Base-by-base conservation (phyloP, 768 basidiomycete genomes). In the Leccinum sublutescens region DNA sequence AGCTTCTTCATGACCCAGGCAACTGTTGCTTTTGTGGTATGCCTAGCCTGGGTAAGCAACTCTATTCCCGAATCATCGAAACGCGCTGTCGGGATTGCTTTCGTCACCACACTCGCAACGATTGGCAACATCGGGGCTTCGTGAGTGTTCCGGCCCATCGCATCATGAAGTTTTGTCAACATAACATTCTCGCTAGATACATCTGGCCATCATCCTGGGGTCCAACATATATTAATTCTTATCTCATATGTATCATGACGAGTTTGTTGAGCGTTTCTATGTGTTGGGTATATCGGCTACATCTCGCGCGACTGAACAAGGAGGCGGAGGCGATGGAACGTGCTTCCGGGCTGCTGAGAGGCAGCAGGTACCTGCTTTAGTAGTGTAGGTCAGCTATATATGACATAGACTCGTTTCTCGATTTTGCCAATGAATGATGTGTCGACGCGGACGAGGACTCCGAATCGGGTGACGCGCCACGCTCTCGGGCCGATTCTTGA, bases 41-140 rank as follows among this genome's bases (percentile, higher is more conserved):
- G 89, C 66, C 75, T 76, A 66, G 71, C 79, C 17, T 81, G 80
- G 83, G 74, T 81, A 52, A 77, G 77, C 54, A 82, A 78, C 62
- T 78, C 79, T 11, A 78, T 95, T 73, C 85, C 90, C 19, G 83
- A 86, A n/a, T 85, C 93, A 25, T 84, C 87, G 19, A 94, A 94
- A 72, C 85, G 93, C 7, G 89, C 92, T 9, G 87, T 93, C n/a
- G 87, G 86, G 17, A 77, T 95, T 43, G 93, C 91, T 1, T 72
- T 89, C 56, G 83, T 93, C 67, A 93, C 92, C 71, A 84, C 87
- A 33, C 83, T 91, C 66, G 87, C 86, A 12, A 86, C 91, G 65
- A 78, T 90, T 7, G 93, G 93, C 0, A 95, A 94, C 74, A 79
- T 95, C 34, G 76, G 85, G 47, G 90, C 92, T 61, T 85, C 90